These are phyloP conservation scores for Tanacetum coccineum DNA, from an alignment of 129 eudicot species.

Conservation along the genomic window DNA sequence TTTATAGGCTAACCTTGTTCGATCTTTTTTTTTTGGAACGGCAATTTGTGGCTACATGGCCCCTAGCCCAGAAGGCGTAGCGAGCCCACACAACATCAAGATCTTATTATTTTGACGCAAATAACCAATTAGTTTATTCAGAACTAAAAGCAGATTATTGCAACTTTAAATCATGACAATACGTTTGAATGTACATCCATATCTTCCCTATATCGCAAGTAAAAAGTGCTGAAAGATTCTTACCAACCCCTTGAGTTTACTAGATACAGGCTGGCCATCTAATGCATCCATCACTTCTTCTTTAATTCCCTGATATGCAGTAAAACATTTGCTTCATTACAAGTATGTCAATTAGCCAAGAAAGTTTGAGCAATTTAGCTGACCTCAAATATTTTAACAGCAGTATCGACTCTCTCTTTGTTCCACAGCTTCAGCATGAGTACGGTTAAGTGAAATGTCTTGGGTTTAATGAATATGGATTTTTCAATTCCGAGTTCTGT, in stretches of 20 bases:
- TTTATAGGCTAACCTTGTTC: too few species aligned
- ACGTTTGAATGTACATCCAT: slow-evolving; percentile 8
- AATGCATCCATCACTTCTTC: slow-evolving; percentile 62
- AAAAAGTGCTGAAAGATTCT: slow-evolving; percentile 6
- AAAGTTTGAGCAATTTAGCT: slow-evolving; percentile 10
- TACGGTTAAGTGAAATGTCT: slow-evolving; percentile 85
- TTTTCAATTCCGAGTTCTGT: slow-evolving; percentile 74
- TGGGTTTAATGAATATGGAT: slow-evolving; percentile 85
- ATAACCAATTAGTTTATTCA: background rate
- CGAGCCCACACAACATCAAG: too few species aligned
- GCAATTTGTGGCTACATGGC: too few species aligned
- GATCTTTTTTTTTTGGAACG: too few species aligned
- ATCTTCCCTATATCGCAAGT: background rate
- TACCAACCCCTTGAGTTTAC: slow-evolving; percentile 88
- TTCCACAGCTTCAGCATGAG: slow-evolving; percentile 94
- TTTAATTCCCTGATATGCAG: slow-evolving; percentile 55
- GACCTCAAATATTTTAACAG: slow-evolving; percentile 73
- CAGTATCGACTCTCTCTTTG: slow-evolving; percentile 72
- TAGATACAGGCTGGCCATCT: slow-evolving; percentile 50
- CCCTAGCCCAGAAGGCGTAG: too few species aligned
- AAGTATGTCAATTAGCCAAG: background rate
- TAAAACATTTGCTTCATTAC: slow-evolving; percentile 5
- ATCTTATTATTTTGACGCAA: background rate
- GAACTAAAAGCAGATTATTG: background rate
- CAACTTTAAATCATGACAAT: background rate